Base-by-base conservation (phyloP, 768 basidiomycete genomes). In the Astraeus odoratus region DNA sequence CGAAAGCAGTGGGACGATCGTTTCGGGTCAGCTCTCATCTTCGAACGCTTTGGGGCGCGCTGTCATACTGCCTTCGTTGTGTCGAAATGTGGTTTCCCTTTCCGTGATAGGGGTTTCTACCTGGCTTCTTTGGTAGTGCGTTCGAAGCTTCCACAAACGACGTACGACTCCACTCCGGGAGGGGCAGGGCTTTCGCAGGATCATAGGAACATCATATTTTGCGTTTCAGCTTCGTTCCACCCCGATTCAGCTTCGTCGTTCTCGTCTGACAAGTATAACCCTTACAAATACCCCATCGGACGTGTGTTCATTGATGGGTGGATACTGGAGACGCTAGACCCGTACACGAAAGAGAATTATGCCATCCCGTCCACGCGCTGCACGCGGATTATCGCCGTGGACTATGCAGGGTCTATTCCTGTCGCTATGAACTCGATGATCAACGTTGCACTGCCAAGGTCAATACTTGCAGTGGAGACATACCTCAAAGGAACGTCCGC, bases 281-380 rank as follows among this genome's bases (percentile, higher is more conserved):
- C 89, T 0, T 77, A 78, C 42, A 56, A 47, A 1, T 73, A 90
- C 8, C 88, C 90, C 0, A 70, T 88, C 13, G 95, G 92, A 2
- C 79, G 86, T 12, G 71, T 91, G 26, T 82, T 87, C 52, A 67
- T 99, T 5, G 93, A 97, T 56, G 95, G 87, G 2, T 99, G 96
- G 96, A 81, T 95, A 25, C 66, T 96, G 55, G 93, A 99, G 69
- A 97, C 95, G 3, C 76, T 98, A 38, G 95, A 98, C 58, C 93
- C 94, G 0, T 97, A 97, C 53, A 86, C 90, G 19, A 83, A 83
- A 49, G 92, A 95, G 64, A 91, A 90, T 51, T 95, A 92, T 58
- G 78, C 90, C 10, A 95, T 98, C 36, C 96, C 94, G 1, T 96
- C 92, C 3, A 90, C 93, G 30, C 67, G 86, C 38, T 94, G 90